These are phyloP conservation scores for Lichtheimia ornata DNA, from an alignment of 371 early-diverging fungal species.

Conservation along the genomic window DNA sequence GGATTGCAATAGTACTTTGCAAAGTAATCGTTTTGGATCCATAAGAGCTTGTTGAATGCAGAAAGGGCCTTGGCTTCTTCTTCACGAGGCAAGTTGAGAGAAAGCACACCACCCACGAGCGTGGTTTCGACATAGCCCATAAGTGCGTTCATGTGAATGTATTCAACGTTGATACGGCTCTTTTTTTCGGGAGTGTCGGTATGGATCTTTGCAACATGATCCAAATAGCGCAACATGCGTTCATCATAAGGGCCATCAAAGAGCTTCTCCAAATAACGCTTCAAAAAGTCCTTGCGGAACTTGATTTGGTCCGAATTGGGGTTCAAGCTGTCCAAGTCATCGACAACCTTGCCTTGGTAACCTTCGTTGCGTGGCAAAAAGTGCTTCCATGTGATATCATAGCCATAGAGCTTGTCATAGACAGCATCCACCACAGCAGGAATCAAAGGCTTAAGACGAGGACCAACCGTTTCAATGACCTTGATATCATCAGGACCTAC, in stretches of 20 bases:
- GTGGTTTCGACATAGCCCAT: conserved; percentile 73
- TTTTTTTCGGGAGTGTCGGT: conserved; percentile 72
- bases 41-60: conserved; percentile 84
- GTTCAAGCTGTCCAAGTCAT: conserved; percentile 48
- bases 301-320: conserved; percentile 73
- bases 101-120: conserved; percentile 64
- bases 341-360: conserved; percentile 51
- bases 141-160: conserved; percentile 80
- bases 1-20: conserved; percentile 72
- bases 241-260: conserved; percentile 77
- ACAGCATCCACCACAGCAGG: conserved; percentile 81
- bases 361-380: conserved; percentile 74
- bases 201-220: conserved; percentile 74
- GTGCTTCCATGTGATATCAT: conserved; percentile 65
- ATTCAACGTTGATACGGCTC: conserved; percentile 80
- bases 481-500: conserved; percentile 41
- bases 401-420: conserved; percentile 62
- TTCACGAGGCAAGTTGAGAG: conserved; percentile 61
- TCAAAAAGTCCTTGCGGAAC: conserved; percentile 80
- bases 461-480: conserved; percentile 69
- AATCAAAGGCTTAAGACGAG: conserved; percentile 66
- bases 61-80: conserved; percentile 58
- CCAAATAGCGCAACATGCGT: conserved; percentile 71
- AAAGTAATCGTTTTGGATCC: conserved; percentile 90
- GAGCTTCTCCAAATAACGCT: conserved; percentile 72